Conservation (phyloP, 768 basidiomycete genomes). For the Termitomyces sp. region DNA sequence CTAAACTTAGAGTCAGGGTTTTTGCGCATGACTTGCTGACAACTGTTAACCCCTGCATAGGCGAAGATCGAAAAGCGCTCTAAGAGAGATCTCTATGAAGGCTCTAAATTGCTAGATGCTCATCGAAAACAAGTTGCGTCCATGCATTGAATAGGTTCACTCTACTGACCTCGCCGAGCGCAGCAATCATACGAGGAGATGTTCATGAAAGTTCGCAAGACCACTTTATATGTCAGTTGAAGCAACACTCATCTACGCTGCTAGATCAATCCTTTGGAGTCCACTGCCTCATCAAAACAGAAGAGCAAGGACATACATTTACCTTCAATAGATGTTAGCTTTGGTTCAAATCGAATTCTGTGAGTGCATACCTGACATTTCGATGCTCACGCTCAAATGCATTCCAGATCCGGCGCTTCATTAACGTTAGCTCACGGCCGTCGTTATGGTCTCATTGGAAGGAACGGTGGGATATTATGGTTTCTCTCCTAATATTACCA, state of each 20-base stretch:
- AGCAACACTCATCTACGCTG: not conserved
- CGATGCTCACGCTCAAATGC: not conserved
- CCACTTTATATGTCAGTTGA: not conserved
- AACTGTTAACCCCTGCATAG: conserved; percentile 27
- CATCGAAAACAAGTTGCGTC: conserved; percentile 75
- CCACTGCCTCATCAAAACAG: conserved; percentile 70
- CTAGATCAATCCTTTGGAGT: conserved; percentile 90
- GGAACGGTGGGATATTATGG: conserved; percentile 50
- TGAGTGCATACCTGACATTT: conserved; percentile 21
- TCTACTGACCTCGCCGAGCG: conserved; percentile 4
- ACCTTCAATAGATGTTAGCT: conserved; percentile 92
- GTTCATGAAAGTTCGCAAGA: conserved; percentile 80
- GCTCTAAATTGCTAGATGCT: conserved; percentile 90
- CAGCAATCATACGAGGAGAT: conserved; percentile 98
- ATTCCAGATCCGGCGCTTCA: conserved; percentile 68
- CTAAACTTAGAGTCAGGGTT: conserved; percentile 72
- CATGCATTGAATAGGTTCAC: not conserved
- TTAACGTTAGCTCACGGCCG: conserved; percentile 86
- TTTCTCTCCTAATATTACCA: not conserved
- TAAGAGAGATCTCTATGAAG: conserved; percentile 87
- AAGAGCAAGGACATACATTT: conserved; percentile 98
- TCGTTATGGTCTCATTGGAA: conserved; percentile 88
- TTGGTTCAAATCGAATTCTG: conserved; percentile 93
- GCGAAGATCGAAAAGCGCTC: conserved; percentile 98
- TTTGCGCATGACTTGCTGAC: not conserved